Evolutionary conservation across 352 stramenopile genomes (phyloP).

Genomic region (Globisporangium yorkense): DNA sequence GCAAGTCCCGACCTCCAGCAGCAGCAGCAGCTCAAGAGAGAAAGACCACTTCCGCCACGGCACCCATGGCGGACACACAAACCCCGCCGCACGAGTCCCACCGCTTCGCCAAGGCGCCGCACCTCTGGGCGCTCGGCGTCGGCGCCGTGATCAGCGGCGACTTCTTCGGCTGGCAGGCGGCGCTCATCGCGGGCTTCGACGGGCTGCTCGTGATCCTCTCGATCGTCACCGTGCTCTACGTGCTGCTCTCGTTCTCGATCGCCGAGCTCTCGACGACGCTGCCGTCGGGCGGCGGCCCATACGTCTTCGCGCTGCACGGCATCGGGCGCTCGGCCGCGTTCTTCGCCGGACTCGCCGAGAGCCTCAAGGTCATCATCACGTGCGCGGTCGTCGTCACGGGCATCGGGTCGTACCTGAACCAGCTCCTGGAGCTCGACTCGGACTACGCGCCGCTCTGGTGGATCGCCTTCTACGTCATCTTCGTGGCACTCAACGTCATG

Average conservation of each 20-base stretch:
- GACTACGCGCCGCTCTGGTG: conserved; percentile 47
- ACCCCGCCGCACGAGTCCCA: conserved; percentile 5
- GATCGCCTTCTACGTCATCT: conserved; percentile 55
- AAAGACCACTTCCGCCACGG: neutral
- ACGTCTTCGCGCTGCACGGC: conserved; percentile 60
- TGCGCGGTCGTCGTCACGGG: conserved; percentile 52
- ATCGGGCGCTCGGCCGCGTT: conserved; percentile 47
- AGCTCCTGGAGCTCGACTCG: conserved; percentile 34
- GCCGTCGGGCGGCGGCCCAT: conserved; percentile 44
- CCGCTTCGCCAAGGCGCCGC: conserved; percentile 45
- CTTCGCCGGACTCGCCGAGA: conserved; percentile 58
- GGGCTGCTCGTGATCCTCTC: conserved; percentile 52
- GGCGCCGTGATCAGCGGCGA: conserved; percentile 50
- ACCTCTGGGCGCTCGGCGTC: conserved; percentile 55
- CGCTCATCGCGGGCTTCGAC: conserved; percentile 46
- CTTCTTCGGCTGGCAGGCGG: conserved; percentile 64
- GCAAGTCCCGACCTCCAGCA: neutral
- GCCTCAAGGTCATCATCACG: conserved; percentile 66
- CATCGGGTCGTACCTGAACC: conserved; percentile 65
- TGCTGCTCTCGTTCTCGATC: conserved; percentile 67
- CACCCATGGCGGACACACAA: conserved; percentile 3
- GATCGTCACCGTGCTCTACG: conserved; percentile 54
- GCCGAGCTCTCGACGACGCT: conserved; percentile 57
- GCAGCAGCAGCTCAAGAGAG: neutral
- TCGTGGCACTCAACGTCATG: conserved; percentile 52